Percentiles rank a stretch among this genome's conserved stretches.
Evolutionary conservation across 163 green algal genomes (phyloP).

Genomic region (Scenedesmus sp.): DNA sequence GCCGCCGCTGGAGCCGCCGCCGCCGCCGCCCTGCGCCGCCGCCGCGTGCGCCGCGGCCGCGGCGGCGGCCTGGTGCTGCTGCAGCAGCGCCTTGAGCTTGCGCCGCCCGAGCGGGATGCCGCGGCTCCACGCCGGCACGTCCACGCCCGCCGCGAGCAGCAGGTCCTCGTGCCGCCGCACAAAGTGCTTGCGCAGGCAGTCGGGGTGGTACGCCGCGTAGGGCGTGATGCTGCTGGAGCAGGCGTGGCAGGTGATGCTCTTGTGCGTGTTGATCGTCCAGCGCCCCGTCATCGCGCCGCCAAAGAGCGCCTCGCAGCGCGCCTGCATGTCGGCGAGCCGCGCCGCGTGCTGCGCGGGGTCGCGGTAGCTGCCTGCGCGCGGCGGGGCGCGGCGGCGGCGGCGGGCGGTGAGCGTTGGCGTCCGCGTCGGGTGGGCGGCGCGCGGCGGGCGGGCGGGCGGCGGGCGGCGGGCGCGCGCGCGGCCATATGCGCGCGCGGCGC

Average conservation of each 20-base stretch:
- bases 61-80: slow-evolving; percentile 8
- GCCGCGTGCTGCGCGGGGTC: slow-evolving; percentile 28
- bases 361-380: slow-evolving; percentile 28
- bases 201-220: slow-evolving; percentile 43
- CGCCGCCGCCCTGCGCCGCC: neutral
- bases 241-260: slow-evolving; percentile 33
- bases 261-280: slow-evolving; percentile 24
- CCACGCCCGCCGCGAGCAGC: slow-evolving; percentile 26
- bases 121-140: slow-evolving; percentile 28
- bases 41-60: neutral
- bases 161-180: slow-evolving; percentile 11
- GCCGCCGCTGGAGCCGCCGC: neutral
- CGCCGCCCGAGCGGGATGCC: slow-evolving; percentile 28
- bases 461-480: too few relatives aligned
- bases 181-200: slow-evolving; percentile 27
- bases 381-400: neutral
- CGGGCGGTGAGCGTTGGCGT: too few relatives aligned
- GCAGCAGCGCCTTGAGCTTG: slow-evolving; percentile 32
- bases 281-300: slow-evolving; percentile 18
- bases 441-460: too few relatives aligned
- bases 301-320: slow-evolving; percentile 25
- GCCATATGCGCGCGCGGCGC: too few relatives aligned
- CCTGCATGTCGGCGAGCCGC: slow-evolving; percentile 36
- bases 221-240: slow-evolving; percentile 35
- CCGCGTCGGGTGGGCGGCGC: too few relatives aligned